Evolutionary conservation across 495 filamentous ascomycete genomes (phyloP), one percentile per base, ranked within the genome.

Genomic region (Penicillium bialowiezense): DNA sequence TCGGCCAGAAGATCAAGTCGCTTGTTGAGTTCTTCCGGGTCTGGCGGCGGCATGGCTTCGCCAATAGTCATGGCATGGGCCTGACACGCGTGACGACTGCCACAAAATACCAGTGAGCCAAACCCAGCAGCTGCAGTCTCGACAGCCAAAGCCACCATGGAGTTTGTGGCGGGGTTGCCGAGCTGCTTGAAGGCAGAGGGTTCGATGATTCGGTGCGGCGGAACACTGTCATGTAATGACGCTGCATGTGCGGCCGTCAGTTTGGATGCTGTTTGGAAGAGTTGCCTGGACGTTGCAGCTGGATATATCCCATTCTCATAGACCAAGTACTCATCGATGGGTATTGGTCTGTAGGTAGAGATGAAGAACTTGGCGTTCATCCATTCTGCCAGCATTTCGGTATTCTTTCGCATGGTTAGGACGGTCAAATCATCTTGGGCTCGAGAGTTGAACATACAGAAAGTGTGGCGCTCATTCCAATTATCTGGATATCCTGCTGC

Each of bases 381-480:
- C 88, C 89, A 93, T 33, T 76, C 70, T 14, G 86, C 86, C 12
- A 91, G 65, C 41, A 85, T 56, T 24, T 81, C 68, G 3, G 83
- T 83, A 48, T 91, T 91, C 86, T 89, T 40, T 10, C 19, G 1
- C 9, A 5, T 1, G n/a, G 38, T 69, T 47, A 70, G 61, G 36
- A 21, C 19, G 18, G 12, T 17, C 36, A n/a, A n/a, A n/a, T n/a
- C n/a, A 35, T n/a, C 34, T 19, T 14, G 9, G 26, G 15, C 35
- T 35, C 21, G n/a, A 1, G 28, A 21, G 10, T 9, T 10, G n/a
- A 8, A 50, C 77, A 43, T 68, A 88, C 85, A 35, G 83, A 82
- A 26, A 91, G 64, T 2, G 89, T 91, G 13, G 89, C 88, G 50
- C 88, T 91, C 89, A 91, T 91, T 49, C 84, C 88, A 43, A 91